Conservation (phyloP, 2,329 filamentous ascomycete genomes). For the Beauveria varroae region DNA sequence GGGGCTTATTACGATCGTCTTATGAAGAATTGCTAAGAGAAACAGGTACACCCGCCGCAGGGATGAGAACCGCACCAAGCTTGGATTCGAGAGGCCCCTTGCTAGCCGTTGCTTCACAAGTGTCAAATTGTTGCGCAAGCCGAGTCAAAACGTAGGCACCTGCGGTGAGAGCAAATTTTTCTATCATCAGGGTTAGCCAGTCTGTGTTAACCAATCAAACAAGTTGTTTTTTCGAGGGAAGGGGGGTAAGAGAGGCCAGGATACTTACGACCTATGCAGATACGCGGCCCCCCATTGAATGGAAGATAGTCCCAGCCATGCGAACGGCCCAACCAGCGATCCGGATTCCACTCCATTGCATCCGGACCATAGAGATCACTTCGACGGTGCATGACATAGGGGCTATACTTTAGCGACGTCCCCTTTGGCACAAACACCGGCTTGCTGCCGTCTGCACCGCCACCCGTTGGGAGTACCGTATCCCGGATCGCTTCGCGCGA, state of each 20-base stretch:
- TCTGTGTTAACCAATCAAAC: neutral
- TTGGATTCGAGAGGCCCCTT: neutral
- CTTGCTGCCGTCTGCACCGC: neutral
- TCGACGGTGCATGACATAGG: constrained; percentile 21
- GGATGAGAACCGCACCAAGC: neutral
- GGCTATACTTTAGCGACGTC: neutral
- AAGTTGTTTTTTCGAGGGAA: too few relatives aligned
- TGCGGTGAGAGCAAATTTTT: neutral
- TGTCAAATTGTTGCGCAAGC: neutral
- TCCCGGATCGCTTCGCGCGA: neutral
- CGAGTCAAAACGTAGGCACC: neutral
- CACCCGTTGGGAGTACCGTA: neutral
- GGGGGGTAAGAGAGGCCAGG: neutral
- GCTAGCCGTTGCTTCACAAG: neutral
- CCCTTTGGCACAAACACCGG: neutral
- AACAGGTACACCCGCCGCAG: neutral
- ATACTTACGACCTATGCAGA: constrained; percentile 13
- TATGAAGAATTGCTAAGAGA: neutral
- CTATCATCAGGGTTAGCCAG: neutral
- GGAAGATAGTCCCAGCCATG: constrained; percentile 29
- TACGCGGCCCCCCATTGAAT: constrained; percentile 31
- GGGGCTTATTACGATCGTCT: too few relatives aligned
- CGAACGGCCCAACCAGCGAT: constrained; percentile 23
- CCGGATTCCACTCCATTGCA: constrained; percentile 21
- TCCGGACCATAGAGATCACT: constrained; percentile 22